phyloP scores from a whole-genome alignment of 169 alveolate species.

The Cryptosporidium sp. region DNA sequence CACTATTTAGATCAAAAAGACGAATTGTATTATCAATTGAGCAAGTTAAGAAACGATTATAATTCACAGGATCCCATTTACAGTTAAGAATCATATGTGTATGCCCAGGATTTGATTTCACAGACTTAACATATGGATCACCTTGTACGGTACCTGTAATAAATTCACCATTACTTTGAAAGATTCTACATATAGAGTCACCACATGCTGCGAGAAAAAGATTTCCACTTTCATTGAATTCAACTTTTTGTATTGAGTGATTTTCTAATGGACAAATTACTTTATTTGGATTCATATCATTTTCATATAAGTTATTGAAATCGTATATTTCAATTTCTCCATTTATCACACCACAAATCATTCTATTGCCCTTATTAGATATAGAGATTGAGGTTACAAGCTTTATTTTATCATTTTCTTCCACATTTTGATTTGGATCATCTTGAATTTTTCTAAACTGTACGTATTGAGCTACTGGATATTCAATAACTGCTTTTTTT shows the following conservation, averaged over 20 bases:
- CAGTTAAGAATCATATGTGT: slow-evolving; percentile 67
- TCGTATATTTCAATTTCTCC: slow-evolving; percentile 59
- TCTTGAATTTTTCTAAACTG: slow-evolving; percentile 1
- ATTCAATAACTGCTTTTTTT: slow-evolving; percentile 2
- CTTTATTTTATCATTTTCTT: background rate
- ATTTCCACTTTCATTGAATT: slow-evolving; percentile 40
- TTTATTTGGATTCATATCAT: slow-evolving; percentile 54
- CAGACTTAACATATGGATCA: slow-evolving; percentile 72
- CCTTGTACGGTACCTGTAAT: slow-evolving; percentile 65
- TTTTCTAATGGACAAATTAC: slow-evolving; percentile 56
- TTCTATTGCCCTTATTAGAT: slow-evolving; percentile 28
- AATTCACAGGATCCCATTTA: slow-evolving; percentile 44
- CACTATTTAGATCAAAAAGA: slow-evolving; percentile 64
- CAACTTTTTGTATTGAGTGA: slow-evolving; percentile 37
- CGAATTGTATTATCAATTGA: slow-evolving; percentile 58
- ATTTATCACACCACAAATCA: slow-evolving; percentile 54
- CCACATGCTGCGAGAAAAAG: slow-evolving; percentile 65
- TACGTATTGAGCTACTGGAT: slow-evolving; percentile 20
- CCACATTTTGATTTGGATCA: background rate
- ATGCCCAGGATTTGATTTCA: slow-evolving; percentile 59
- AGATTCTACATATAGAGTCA: slow-evolving; percentile 54
- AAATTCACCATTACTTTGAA: slow-evolving; percentile 50
- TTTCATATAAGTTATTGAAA: slow-evolving; percentile 27
- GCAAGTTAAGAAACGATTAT: slow-evolving; percentile 37
- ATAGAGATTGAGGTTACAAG: slow-evolving; percentile 44